Conservation (phyloP, 1,139 yeast genomes). For the Torulaspora globosa region DNA sequence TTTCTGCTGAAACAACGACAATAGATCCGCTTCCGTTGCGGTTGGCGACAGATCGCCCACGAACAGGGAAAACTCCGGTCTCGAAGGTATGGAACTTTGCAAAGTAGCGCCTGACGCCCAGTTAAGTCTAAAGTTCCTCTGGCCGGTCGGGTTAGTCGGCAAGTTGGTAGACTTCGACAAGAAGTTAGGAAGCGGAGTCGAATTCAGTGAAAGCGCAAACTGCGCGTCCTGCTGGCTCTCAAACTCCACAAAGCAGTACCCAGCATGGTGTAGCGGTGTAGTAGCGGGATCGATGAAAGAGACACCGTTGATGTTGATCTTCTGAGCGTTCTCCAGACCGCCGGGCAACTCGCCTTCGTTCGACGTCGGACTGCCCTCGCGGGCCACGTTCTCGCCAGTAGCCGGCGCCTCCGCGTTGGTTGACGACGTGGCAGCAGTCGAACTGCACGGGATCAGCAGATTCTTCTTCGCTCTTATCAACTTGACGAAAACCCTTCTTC, state of each 20-base stretch:
- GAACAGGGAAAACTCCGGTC: constrained; percentile 64
- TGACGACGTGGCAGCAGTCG: constrained; percentile 19
- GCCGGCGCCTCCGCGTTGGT: constrained; percentile 22
- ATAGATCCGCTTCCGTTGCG: constrained; percentile 66
- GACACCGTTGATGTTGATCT: constrained; percentile 34
- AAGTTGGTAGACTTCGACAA: constrained; percentile 36
- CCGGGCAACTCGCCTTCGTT: constrained; percentile 4
- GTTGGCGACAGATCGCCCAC: constrained; percentile 82
- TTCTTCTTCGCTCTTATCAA: constrained; percentile 52
- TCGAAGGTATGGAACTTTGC: constrained; percentile 31
- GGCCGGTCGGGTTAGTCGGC: constrained; percentile 32
- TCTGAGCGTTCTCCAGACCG: constrained; percentile 14
- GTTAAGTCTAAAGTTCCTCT: constrained; percentile 62
- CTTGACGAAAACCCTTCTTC: constrained; percentile 52
- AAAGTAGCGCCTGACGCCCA: constrained; percentile 78
- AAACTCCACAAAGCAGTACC: constrained; percentile 86
- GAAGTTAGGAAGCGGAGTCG: constrained; percentile 60
- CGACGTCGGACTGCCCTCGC: constrained; percentile 1
- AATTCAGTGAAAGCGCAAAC: constrained; percentile 68
- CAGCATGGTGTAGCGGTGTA: constrained; percentile 50
- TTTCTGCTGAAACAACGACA: constrained; percentile 63
- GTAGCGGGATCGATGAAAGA: constrained; percentile 36
- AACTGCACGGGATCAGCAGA: constrained; percentile 33
- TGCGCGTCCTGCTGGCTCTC: constrained; percentile 60
- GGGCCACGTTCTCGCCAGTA: constrained; percentile 1